phyloP scores from a whole-genome alignment of 2,329 filamentous ascomycete species.

The Waltergamsia citrina region DNA sequence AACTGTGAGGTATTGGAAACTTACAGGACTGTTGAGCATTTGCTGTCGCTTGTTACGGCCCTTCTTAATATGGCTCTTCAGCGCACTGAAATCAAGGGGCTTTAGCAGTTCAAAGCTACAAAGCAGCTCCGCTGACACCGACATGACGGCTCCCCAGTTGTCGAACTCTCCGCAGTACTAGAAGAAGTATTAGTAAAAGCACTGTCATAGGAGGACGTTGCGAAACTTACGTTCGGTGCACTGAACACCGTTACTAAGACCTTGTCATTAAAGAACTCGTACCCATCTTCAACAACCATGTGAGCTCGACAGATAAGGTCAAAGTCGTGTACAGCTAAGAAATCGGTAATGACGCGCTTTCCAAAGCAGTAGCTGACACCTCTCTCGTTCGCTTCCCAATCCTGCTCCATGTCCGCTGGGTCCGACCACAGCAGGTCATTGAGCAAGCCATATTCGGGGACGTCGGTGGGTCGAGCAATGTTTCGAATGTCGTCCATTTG shows the following conservation, averaged over 20 bases:
- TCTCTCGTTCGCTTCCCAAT: constrained; percentile 96
- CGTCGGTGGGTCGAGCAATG: constrained; percentile 91
- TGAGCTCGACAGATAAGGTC: constrained; percentile 95
- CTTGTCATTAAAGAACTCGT: constrained; percentile 96
- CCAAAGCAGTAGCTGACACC: constrained; percentile 98
- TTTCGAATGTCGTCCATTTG: constrained; percentile 99
- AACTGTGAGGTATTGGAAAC: constrained; percentile 23
- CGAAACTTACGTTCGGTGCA: constrained; percentile 85
- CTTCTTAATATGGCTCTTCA: constrained; percentile 99
- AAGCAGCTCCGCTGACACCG: constrained; percentile 82
- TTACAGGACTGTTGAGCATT: constrained; percentile 92
- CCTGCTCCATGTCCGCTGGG: constrained; percentile 93
- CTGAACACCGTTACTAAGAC: constrained; percentile 96
- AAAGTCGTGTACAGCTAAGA: constrained; percentile 89
- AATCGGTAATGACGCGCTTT: constrained; percentile 96
- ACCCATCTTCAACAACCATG: constrained; percentile 98
- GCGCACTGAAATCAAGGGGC: constrained; percentile 85
- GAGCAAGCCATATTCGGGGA: constrained; percentile 89
- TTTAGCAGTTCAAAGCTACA: constrained; percentile 97
- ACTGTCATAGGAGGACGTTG: too few relatives aligned
- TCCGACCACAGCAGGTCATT: constrained; percentile 97
- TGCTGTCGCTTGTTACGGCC: constrained; percentile 88
- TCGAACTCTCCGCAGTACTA: constrained; percentile 98
- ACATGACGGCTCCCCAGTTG: constrained; percentile 99
- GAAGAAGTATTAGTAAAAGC: constrained; percentile 16